Evolutionary conservation across 129 eudicot genomes (phyloP).

Genomic region (Centaurea solstitialis): DNA sequence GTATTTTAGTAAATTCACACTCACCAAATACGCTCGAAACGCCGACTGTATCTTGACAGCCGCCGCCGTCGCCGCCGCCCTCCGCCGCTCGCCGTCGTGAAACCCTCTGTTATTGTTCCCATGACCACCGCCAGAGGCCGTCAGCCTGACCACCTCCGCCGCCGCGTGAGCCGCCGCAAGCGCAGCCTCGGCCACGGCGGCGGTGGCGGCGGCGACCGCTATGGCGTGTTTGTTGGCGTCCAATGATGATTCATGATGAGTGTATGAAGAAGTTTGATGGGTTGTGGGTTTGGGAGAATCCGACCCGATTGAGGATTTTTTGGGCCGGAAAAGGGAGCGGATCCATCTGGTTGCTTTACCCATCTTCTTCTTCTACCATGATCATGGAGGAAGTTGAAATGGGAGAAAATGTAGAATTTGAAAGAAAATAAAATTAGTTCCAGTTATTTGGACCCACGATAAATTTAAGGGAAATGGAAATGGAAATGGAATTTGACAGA

Average conservation of each 20-base stretch:
- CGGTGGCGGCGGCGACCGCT: constrained; percentile 97
- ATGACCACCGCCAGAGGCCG: constrained; percentile 32
- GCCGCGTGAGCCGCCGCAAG: constrained; percentile 98
- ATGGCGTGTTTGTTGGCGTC: constrained; percentile 92
- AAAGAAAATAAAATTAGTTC: constrained; percentile 10
- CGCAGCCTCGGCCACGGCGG: constrained; percentile 96
- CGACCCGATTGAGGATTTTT: constrained; percentile 36
- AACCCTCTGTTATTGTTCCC: constrained; percentile 19
- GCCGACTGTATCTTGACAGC: constrained; percentile 90
- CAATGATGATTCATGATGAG: constrained; percentile 24
- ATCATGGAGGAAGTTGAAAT: not conserved
- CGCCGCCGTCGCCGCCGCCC: constrained; percentile 64
- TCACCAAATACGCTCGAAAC: constrained; percentile 88
- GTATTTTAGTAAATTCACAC: constrained; percentile 26
- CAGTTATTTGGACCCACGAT: constrained; percentile 33
- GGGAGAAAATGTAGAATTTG: not conserved
- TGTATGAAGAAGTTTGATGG: constrained; percentile 6
- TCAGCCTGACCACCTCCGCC: constrained; percentile 87
- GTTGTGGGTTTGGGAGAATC: not conserved
- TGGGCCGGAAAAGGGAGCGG: constrained; percentile 54
- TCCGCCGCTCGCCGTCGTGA: constrained; percentile 39
- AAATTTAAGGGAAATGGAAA: constrained; percentile 1
- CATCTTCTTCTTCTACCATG: constrained; percentile 41
- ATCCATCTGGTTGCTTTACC: constrained; percentile 68
- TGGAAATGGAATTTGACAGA: constrained; percentile 35